Evolutionary conservation across 2,329 filamentous ascomycete species (phyloP).

Genomic region (Botrytis medusae): DNA sequence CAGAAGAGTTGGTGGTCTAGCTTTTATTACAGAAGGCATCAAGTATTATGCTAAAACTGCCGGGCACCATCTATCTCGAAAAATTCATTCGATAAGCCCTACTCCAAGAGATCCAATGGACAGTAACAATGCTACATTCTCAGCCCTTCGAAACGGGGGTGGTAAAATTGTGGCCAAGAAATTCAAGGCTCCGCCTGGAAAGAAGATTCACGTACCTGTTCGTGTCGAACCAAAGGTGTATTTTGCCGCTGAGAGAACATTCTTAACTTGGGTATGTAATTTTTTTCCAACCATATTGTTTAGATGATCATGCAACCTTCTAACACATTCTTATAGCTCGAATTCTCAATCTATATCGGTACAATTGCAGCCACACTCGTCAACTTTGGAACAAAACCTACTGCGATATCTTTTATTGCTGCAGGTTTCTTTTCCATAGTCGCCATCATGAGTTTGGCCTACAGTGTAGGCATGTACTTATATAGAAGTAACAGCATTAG

Average conservation of each 20-base stretch:
- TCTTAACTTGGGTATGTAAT: constrained; percentile 78
- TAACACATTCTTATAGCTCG: constrained; percentile 57
- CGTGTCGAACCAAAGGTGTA: constrained; percentile 97
- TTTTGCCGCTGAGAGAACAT: constrained; percentile 94
- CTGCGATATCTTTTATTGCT: constrained; percentile 61
- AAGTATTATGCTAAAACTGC: constrained; percentile 40
- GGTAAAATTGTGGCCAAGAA: constrained; percentile 55
- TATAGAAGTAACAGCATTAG: constrained; percentile 87
- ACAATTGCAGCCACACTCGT: constrained; percentile 81
- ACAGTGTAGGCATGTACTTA: constrained; percentile 80
- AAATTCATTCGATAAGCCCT: constrained; percentile 27
- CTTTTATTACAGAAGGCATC: constrained; percentile 66
- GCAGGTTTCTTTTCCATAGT: constrained; percentile 80
- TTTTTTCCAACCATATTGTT: constrained; percentile 22
- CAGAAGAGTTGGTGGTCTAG: constrained; percentile 70
- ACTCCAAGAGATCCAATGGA: constrained; percentile 25
- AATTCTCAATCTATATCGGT: constrained; percentile 93
- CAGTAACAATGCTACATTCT: constrained; percentile 53
- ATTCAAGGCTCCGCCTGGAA: constrained; percentile 75
- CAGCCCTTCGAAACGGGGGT: constrained; percentile 54
- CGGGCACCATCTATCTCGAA: constrained; percentile 25
- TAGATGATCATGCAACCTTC: too few relatives aligned
- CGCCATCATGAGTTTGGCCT: constrained; percentile 74
- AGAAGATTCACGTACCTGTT: constrained; percentile 93
- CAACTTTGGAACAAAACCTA: constrained; percentile 69